These are phyloP conservation scores for Phyllosticta citrichinensis DNA, from an alignment of 2,329 filamentous ascomycete genomes.

Conservation along the genomic window DNA sequence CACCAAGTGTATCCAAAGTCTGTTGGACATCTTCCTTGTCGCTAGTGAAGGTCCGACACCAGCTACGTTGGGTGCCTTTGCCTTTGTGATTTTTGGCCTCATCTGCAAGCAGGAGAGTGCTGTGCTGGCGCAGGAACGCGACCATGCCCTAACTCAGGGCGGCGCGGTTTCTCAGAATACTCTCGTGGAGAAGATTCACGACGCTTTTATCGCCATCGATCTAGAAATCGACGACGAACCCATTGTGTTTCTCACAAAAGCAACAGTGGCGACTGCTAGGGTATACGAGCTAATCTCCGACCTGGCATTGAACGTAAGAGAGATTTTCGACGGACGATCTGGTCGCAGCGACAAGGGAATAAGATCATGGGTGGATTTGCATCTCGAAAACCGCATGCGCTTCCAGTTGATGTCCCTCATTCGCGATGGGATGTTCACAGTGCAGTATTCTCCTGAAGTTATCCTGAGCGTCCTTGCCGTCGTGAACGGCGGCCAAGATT, in stretches of 20 bases:
- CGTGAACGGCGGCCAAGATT: constrained; percentile 41
- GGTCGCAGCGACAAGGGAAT: background rate
- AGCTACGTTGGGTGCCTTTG: constrained; percentile 64
- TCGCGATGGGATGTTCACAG: constrained; percentile 53
- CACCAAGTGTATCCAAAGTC: constrained; percentile 56
- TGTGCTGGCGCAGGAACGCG: constrained; percentile 20
- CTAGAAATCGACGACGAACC: constrained; percentile 3
- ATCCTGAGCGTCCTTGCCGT: constrained; percentile 57
- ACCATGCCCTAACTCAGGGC: constrained; percentile 15
- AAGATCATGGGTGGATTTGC: background rate
- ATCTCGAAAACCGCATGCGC: constrained; percentile 5
- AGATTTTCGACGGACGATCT: background rate
- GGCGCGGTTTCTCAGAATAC: background rate
- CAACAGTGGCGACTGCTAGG: background rate
- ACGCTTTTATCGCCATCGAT: constrained; percentile 6
- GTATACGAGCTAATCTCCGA: constrained; percentile 3
- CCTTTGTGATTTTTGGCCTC: constrained; percentile 61
- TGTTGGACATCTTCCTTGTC: constrained; percentile 63
- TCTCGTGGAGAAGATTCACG: constrained; percentile 4
- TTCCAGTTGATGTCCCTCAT: constrained; percentile 56
- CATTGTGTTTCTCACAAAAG: background rate
- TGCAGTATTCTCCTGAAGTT: constrained; percentile 65
- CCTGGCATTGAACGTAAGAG: background rate
- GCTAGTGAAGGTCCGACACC: constrained; percentile 47
- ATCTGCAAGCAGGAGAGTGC: constrained; percentile 3